Percentiles rank a stretch among this genome's conserved stretches.
phyloP scores from a whole-genome alignment of 352 stramenopile species.

The Globisporangium spiculum region DNA sequence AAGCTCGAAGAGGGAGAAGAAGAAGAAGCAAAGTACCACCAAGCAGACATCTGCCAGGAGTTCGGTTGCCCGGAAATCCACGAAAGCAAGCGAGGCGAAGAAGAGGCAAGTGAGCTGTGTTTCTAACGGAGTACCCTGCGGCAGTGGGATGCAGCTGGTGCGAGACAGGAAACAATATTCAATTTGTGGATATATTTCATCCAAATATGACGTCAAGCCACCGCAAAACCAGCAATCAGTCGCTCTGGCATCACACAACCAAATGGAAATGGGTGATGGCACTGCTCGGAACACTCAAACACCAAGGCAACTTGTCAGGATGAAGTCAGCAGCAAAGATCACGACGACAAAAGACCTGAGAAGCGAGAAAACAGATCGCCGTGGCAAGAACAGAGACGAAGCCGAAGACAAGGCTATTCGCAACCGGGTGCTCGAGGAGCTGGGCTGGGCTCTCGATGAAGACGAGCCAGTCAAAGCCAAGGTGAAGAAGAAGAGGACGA shows the following conservation, averaged over 20 bases:
- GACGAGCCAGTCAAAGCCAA: neutral
- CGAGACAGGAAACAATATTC: slow-evolving; percentile 29
- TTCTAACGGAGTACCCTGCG: slow-evolving; percentile 15
- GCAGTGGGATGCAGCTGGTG: slow-evolving; percentile 38
- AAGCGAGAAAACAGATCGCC: neutral
- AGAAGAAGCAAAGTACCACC: neutral
- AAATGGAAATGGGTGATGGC: neutral
- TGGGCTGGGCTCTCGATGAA: slow-evolving; percentile 12
- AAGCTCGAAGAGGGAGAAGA: neutral
- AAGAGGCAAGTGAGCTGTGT: neutral
- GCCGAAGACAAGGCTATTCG: slow-evolving; percentile 5
- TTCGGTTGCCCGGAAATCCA: neutral
- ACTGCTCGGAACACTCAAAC: neutral
- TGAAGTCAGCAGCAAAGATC: neutral
- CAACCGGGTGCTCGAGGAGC: slow-evolving; percentile 14
- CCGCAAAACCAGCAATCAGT: neutral
- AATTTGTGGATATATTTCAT: slow-evolving; percentile 13
- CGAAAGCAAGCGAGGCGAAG: slow-evolving; percentile 12
- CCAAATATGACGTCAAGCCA: neutral
- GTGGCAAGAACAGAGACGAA: neutral
- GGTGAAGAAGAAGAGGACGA: neutral
- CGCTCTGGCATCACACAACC: neutral
- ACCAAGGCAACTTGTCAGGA: neutral
- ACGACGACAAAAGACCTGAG: neutral
- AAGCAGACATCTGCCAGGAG: slow-evolving; percentile 9